These are phyloP conservation scores for Schizochytrium sp. DNA, from an alignment of 108 stramenopile genomes.

Conservation along the genomic window DNA sequence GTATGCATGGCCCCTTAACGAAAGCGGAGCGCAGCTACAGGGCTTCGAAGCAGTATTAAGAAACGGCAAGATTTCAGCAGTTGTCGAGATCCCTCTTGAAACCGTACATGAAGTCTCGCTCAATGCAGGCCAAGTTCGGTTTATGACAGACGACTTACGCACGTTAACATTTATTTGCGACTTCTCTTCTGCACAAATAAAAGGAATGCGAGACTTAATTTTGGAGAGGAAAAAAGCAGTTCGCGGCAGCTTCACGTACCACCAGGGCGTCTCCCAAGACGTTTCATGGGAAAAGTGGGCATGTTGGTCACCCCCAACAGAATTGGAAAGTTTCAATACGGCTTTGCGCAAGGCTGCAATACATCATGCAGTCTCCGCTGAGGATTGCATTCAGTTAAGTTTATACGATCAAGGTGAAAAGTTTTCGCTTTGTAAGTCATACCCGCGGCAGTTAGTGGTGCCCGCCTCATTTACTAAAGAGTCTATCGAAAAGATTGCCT, in stretches of 20 bases:
- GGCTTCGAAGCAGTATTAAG: too few species aligned
- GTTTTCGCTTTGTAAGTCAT: not conserved
- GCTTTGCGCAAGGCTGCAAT: not conserved
- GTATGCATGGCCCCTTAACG: not conserved
- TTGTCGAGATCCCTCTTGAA: too few species aligned
- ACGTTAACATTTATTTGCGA: too few species aligned
- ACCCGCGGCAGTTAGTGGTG: slow-evolving; percentile 15
- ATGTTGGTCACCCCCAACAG: not conserved
- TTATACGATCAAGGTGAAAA: not conserved
- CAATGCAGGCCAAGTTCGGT: too few species aligned
- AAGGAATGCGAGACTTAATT: not conserved
- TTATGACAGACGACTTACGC: too few species aligned
- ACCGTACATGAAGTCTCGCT: too few species aligned
- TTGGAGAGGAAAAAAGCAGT: not conserved
- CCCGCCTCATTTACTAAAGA: not conserved
- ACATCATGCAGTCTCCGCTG: not conserved
- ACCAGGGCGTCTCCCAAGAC: not conserved
- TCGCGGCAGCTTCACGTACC: not conserved
- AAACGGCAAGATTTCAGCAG: too few species aligned
- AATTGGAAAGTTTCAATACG: not conserved
- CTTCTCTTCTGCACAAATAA: not conserved
- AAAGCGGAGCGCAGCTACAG: too few species aligned
- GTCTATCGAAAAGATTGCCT: not conserved
- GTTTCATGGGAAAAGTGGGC: not conserved
- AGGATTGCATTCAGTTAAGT: not conserved